Base-by-base conservation (phyloP, 768 basidiomycete genomes). In the Lactifluus rugatus region DNA sequence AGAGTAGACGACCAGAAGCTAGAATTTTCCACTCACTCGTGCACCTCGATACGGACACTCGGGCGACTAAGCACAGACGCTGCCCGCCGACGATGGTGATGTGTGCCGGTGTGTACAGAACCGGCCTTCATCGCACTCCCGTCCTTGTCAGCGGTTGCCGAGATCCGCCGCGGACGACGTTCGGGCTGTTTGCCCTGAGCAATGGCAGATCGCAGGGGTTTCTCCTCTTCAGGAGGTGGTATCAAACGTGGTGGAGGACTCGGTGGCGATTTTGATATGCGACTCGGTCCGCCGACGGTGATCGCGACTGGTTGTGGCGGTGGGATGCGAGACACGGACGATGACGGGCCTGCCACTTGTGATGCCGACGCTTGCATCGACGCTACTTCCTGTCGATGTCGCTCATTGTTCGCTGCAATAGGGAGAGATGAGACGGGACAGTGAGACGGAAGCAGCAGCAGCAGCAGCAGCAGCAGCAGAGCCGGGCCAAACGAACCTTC, bases 401-500 rank as follows among this genome's bases (percentile, higher is more conserved):
- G 65, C 53, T 68, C 69, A 1, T 64, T 60, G 46, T 65, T 64
- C 48, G 56, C 65, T 48, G 63, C 59, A 37, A 62, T 62, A 41
- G 65, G 19, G 67, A 58, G 47, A 54, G 11, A 34, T 34, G 34
- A 34, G 7, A 31, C 31, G 8, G 31, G 7, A 34, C 11, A 6
- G 34, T 34, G 13, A 13, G 13, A 34, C 2, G 34, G 34, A 13
- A 10, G 34, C 9, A 34, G 2, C 34, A 31, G 34, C 34, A 34
- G 34, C 34, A 34, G n/a, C 34, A 34, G 34, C 3, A 26, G 21
- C 34, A 34, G n/a, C 34, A 34, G 34, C 3, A 26, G 21, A n/a
- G n/a, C n/a, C n/a, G 37, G 31, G 23, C 39, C 31, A 17, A 7
- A 63, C 69, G 71, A 48, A 88, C 88, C 81, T 75, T 85, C 82